These are phyloP conservation scores for Corchorus olitorius DNA, from an alignment of 345 rosid species.

Conservation along the genomic window DNA sequence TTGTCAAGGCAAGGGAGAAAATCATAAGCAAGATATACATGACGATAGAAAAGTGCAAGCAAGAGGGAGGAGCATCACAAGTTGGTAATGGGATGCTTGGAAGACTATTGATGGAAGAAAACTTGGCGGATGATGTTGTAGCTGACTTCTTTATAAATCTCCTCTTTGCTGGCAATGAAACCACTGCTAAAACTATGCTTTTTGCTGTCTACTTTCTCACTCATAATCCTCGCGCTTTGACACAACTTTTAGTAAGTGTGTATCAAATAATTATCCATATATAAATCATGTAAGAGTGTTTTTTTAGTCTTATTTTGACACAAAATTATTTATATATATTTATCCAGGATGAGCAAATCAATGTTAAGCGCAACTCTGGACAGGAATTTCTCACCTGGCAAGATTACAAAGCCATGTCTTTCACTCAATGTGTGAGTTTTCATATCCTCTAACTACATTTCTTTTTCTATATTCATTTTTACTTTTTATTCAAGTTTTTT, in stretches of 20 bases:
- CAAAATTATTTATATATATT: too few species aligned
- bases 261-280: neutral
- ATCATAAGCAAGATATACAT: conserved; percentile 66
- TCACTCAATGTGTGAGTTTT: conserved; percentile 82
- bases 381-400: conserved; percentile 60
- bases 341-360: conserved; percentile 74
- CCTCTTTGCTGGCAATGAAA: conserved; percentile 88
- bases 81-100: conserved; percentile 61
- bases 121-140: conserved; percentile 59
- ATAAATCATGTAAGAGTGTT: neutral
- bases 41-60: conserved; percentile 40
- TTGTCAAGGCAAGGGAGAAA: conserved; percentile 60
- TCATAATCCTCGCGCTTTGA: conserved; percentile 62
- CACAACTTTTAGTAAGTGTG: conserved; percentile 50
- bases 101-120: conserved; percentile 69
- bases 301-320: neutral
- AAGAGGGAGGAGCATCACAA: conserved; percentile 28
- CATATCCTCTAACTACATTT: neutral
- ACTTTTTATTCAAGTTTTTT: too few species aligned
- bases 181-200: conserved; percentile 85
- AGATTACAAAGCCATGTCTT: conserved; percentile 78
- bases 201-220: conserved; percentile 80
- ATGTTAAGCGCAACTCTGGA: conserved; percentile 20
- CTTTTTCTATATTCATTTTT: too few species aligned
- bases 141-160: conserved; percentile 86